These are phyloP conservation scores for Tulasnella sp. DNA, from an alignment of 768 basidiomycete species.

Conservation along the genomic window DNA sequence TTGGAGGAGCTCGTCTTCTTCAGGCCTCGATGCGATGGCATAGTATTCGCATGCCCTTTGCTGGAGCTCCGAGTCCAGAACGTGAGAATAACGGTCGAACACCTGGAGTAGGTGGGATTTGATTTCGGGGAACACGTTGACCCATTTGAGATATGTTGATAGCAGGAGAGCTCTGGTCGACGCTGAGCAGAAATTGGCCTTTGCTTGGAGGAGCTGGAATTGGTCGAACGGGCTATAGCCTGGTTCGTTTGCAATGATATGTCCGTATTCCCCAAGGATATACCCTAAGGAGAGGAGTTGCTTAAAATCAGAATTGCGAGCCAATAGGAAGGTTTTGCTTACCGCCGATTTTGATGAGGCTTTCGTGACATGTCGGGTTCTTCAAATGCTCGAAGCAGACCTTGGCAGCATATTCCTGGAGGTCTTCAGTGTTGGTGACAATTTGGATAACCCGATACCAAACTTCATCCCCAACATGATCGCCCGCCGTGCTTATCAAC, in stretches of 20 bases:
- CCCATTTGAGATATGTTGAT: slow-evolving; percentile 99
- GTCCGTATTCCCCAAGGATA: slow-evolving; percentile 96
- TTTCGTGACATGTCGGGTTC: slow-evolving; percentile 81
- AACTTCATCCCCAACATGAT: slow-evolving; percentile 98
- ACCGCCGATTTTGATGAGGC: slow-evolving; percentile 95
- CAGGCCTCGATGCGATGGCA: slow-evolving; percentile 73
- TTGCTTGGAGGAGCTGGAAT: slow-evolving; percentile 86
- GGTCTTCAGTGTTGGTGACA: slow-evolving; percentile 95
- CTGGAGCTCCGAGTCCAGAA: slow-evolving; percentile 94
- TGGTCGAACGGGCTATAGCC: slow-evolving; percentile 94
- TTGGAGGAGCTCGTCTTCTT: slow-evolving; percentile 89
- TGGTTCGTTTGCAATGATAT: slow-evolving; percentile 90
- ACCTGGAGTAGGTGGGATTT: slow-evolving; percentile 89
- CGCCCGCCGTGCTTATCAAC: slow-evolving; percentile 93
- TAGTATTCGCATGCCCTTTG: slow-evolving; percentile 98
- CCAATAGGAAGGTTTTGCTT: slow-evolving; percentile 32
- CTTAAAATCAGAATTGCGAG: neutral
- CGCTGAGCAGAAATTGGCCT: slow-evolving; percentile 91
- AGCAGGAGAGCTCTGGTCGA: slow-evolving; percentile 87
- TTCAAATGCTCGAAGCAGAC: slow-evolving; percentile 88
- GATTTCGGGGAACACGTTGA: slow-evolving; percentile 99
- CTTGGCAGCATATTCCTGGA: slow-evolving; percentile 93
- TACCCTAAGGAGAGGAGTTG: slow-evolving; percentile 55
- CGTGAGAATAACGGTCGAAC: slow-evolving; percentile 96
- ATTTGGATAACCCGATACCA: slow-evolving; percentile 99